Base-by-base conservation (phyloP, 2,329 filamentous ascomycete species). In the Magnaporthales sp. region DNA sequence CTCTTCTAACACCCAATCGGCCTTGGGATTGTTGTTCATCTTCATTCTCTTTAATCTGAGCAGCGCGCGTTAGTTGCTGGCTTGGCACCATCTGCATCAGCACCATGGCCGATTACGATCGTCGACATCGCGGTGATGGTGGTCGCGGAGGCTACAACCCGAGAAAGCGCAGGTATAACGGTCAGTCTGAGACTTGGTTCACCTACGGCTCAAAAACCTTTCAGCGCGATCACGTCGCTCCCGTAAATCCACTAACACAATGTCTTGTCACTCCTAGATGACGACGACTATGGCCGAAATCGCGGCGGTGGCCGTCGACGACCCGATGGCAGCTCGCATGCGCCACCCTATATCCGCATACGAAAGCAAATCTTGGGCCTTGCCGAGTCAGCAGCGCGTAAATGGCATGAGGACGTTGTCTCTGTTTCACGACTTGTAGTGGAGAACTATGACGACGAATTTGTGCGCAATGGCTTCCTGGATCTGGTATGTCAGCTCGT, bases 361-460 rank as follows among this genome's bases (percentile, higher is more conserved):
- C 89, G 92, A 71, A 90, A 89, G 74, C 91, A 94, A 77, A 84
- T 96, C 63, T 82, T 96, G 65, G 84, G 86, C 67, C 88, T 96
- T 72, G 92, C 92, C 69, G 93, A 96, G 79, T 92, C 91, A 72
- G 89, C 91, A 67, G 81, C 93, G 73, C 88, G 90, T 72, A 86
- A 87, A 73, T 91, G 90, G 76, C 88, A 93, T 73, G 91, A 96
- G 71, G 91, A 95, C 75, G 87, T 92, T 51, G 83, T 85, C 67
- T 83, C 84, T 64, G 89, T 96, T 72, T 91, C 91, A 32, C 91
- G 89, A 72, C 85, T 89, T 63, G 86, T 96, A 19, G 84, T 89
- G 32, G 92, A 96, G 61, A 90, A 96, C 77, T 91, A 90, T 75
- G 93, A 96, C n/a, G 91, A 96, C 74, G 87, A 89, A 71, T 90